A percentile compares a stretch with the other conserved stretches of the same genome.
These are phyloP conservation scores for Gastrolobium bilobum DNA, from an alignment of 306 rosid species.

Conservation along the genomic window DNA sequence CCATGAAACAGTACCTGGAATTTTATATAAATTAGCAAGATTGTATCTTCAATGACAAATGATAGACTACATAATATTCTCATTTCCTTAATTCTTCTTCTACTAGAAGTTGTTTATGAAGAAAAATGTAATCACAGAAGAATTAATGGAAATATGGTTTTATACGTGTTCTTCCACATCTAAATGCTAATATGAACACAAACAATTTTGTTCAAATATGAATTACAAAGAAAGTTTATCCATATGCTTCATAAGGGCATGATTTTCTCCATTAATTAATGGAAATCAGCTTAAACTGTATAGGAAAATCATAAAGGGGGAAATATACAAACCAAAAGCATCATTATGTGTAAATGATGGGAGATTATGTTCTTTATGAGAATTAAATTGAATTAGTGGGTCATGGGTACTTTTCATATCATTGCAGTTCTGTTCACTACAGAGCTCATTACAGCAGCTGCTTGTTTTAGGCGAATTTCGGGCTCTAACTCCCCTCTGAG, in stretches of 20 bases:
- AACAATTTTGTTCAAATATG: background rate
- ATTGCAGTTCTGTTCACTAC: background rate
- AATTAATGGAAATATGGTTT: background rate
- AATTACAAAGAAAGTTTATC: background rate
- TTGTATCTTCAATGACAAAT: constrained; percentile 19
- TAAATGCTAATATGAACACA: background rate
- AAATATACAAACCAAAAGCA: background rate
- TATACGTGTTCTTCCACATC: background rate
- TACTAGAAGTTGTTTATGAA: background rate
- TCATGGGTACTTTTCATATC: background rate
- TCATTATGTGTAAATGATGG: background rate
- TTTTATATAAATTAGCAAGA: constrained; percentile 37
- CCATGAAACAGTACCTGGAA: constrained; percentile 76
- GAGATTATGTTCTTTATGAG: background rate
- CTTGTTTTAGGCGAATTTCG: background rate
- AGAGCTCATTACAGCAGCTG: background rate
- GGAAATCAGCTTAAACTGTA: background rate
- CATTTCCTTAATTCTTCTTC: background rate
- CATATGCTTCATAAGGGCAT: background rate
- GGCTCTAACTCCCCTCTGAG: background rate
- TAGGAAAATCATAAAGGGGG: background rate
- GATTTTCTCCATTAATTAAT: background rate
- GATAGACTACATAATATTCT: background rate
- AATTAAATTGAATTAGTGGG: background rate
- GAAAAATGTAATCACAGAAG: background rate